Evolutionary conservation across 768 basidiomycete species (phyloP).

Genomic region (Amanita polypyramis): DNA sequence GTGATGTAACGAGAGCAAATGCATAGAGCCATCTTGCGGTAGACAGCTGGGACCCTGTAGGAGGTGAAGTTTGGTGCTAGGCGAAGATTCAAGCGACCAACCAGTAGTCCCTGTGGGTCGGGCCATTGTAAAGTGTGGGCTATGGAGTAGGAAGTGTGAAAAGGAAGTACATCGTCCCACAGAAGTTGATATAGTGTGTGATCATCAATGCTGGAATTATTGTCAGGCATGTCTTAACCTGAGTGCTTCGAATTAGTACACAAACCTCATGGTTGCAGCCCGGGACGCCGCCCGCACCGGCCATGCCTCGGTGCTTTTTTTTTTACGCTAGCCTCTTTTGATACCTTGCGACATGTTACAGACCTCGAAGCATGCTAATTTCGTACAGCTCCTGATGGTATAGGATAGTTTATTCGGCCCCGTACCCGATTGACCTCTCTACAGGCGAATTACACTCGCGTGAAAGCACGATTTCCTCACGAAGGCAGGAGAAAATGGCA

Average conservation of each 20-base stretch:
- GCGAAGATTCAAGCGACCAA: neutral
- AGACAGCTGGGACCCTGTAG: slow-evolving; percentile 31
- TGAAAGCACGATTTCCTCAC: slow-evolving; percentile 34
- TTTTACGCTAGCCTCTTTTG: neutral
- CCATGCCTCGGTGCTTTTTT: too few species aligned
- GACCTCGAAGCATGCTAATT: neutral
- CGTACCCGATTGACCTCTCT: slow-evolving; percentile 4
- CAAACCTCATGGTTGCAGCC: too few species aligned
- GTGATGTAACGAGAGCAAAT: slow-evolving; percentile 59
- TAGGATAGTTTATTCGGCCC: neutral
- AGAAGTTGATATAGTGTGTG: neutral
- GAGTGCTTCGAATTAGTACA: too few species aligned
- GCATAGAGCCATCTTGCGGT: slow-evolving; percentile 41
- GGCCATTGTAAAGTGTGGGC: neutral
- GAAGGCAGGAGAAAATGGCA: slow-evolving; percentile 51
- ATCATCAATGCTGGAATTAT: neutral
- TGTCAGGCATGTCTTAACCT: too few species aligned
- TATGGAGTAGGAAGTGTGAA: neutral
- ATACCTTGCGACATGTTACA: neutral
- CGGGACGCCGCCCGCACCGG: too few species aligned
- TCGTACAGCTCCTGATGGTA: slow-evolving; percentile 1
- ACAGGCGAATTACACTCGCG: slow-evolving; percentile 30
- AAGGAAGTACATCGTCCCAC: neutral
- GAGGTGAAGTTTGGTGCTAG: neutral
- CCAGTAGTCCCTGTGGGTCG: slow-evolving; percentile 1